These are phyloP conservation scores for Diplogelasinospora grovesii DNA, from an alignment of 495 filamentous ascomycete genomes.

Conservation along the genomic window DNA sequence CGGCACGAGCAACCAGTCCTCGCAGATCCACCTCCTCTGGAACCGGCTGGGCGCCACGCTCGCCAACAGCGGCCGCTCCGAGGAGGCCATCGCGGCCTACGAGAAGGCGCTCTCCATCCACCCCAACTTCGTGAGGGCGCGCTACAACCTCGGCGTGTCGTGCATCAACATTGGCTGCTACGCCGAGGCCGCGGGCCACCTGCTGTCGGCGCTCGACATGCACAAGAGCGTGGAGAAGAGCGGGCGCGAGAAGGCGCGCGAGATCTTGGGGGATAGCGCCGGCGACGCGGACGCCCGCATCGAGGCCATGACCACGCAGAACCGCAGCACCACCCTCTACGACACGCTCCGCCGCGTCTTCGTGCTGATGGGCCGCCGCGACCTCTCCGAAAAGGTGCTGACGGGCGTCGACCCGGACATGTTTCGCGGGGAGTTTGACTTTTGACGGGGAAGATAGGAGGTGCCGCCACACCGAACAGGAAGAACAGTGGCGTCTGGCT, in stretches of 20 bases:
- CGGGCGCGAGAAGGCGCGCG: constrained; percentile 70
- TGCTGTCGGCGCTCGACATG: constrained; percentile 93
- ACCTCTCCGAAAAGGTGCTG: constrained; percentile 79
- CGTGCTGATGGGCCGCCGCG: constrained; percentile 82
- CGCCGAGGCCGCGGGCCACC: constrained; percentile 84
- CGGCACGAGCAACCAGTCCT: constrained; percentile 64
- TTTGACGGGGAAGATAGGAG: constrained; percentile 32
- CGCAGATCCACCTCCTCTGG: constrained; percentile 89
- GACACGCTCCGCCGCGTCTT: constrained; percentile 91
- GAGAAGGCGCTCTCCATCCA: constrained; percentile 82
- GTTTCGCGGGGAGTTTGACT: constrained; percentile 63
- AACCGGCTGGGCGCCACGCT: constrained; percentile 95
- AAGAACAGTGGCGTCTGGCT: too few relatives aligned
- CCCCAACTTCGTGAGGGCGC: constrained; percentile 91
- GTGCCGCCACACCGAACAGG: too few relatives aligned
- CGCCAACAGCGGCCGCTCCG: constrained; percentile 84
- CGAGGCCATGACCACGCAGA: constrained; percentile 78
- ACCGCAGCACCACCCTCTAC: constrained; percentile 92
- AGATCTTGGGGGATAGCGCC: constrained; percentile 54
- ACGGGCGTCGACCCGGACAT: constrained; percentile 84
- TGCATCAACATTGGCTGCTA: constrained; percentile 98
- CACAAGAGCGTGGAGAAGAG: constrained; percentile 88
- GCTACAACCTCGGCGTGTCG: constrained; percentile 92
- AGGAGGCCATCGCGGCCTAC: constrained; percentile 95
- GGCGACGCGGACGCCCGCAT: constrained; percentile 52